A percentile compares a stretch with the other conserved stretches of the same genome.
phyloP scores from a whole-genome alignment of 116 monocot genomes.

The Trichopus zeylanicus region DNA sequence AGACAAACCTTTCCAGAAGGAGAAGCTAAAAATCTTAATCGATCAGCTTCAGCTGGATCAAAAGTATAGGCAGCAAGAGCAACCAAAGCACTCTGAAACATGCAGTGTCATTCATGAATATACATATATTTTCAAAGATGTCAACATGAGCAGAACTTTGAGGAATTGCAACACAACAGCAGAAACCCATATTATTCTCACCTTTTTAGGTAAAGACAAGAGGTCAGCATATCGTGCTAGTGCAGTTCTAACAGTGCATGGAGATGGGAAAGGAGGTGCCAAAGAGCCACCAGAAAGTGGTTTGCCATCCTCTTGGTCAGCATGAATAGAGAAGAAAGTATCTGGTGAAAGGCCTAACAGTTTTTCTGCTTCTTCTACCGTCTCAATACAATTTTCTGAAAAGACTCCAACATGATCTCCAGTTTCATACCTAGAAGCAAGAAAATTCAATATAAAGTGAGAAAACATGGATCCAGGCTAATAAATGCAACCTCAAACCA shows the following conservation, averaged over 20 bases:
- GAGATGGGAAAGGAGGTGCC: slow-evolving; percentile 76
- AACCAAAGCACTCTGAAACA: slow-evolving; percentile 34
- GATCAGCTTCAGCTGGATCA: slow-evolving; percentile 64
- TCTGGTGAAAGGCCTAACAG: slow-evolving; percentile 47
- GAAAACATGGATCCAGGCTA: too few species aligned
- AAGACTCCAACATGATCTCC: slow-evolving; percentile 78
- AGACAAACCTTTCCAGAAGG: slow-evolving; percentile 64
- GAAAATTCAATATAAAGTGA: too few species aligned
- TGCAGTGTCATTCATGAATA: too few species aligned
- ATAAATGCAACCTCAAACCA: too few species aligned
- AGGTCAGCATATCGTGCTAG: slow-evolving; percentile 82
- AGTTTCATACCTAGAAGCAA: too few species aligned
- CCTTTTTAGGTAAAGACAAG: slow-evolving; percentile 83
- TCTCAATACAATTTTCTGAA: slow-evolving; percentile 60
- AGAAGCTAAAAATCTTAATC: slow-evolving; percentile 65
- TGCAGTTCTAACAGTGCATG: slow-evolving; percentile 58
- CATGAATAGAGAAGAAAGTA: slow-evolving; percentile 74
- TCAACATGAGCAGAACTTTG: too few species aligned
- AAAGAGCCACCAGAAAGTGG: slow-evolving; percentile 47
- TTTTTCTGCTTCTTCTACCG: slow-evolving; percentile 66
- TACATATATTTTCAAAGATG: too few species aligned
- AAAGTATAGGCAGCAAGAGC: slow-evolving; percentile 80
- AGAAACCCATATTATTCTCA: too few species aligned
- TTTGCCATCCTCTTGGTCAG: slow-evolving; percentile 80
- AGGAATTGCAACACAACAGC: too few species aligned